These are phyloP conservation scores for Aspergillus homomorphus DNA, from an alignment of 495 filamentous ascomycete species.

Conservation along the genomic window DNA sequence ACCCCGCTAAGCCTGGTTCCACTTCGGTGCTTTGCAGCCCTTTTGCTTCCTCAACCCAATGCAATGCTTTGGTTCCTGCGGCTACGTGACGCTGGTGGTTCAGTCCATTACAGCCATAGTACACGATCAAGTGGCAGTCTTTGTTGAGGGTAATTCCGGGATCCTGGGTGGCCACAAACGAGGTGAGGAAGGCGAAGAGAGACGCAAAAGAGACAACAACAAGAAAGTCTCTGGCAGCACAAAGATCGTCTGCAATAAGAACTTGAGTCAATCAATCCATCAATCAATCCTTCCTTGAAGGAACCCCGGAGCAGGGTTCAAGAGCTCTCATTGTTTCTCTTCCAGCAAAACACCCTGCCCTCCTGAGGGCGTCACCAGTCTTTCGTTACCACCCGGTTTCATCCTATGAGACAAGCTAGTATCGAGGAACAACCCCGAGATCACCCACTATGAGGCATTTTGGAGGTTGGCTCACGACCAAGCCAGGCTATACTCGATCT, in stretches of 20 bases:
- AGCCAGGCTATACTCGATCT: conserved; percentile 6
- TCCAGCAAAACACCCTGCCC: no score
- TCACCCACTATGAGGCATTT: conserved; percentile 26
- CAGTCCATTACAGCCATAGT: background rate
- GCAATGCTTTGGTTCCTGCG: conserved; percentile 28
- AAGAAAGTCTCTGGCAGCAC: background rate
- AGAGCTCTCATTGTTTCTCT: no score
- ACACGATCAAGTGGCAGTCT: background rate
- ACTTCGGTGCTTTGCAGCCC: conserved; percentile 16
- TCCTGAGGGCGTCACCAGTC: conserved; percentile 7
- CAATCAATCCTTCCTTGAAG: no score
- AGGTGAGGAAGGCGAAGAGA: no score
- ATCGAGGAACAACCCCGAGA: conserved; percentile 8
- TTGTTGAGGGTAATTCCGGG: background rate
- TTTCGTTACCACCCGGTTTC: conserved; percentile 16
- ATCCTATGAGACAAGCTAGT: conserved; percentile 11
- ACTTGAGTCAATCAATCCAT: no score
- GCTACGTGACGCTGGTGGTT: conserved; percentile 20
- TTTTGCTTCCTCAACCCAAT: conserved; percentile 15
- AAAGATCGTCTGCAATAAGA: background rate
- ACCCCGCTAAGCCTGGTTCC: conserved; percentile 22
- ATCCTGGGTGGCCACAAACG: background rate
- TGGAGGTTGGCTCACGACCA: conserved; percentile 9
- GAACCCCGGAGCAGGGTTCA: no score
- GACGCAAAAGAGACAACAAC: background rate